Evolutionary conservation across 306 rosid genomes (phyloP), one percentile per base, ranked within the genome.

Genomic region (Vigna radiata): DNA sequence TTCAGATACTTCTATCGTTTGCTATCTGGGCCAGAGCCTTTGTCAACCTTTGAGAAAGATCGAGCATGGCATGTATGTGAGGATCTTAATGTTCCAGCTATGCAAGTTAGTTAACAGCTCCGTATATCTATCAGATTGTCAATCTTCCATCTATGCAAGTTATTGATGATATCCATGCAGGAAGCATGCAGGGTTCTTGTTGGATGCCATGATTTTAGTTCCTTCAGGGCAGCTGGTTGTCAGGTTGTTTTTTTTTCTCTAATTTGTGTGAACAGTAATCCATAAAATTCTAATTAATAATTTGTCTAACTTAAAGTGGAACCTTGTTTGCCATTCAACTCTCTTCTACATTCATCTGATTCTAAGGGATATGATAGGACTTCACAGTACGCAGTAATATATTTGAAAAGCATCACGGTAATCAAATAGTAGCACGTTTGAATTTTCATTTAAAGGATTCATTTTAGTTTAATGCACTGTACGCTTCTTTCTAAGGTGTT

Each of bases 211-310:
- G 98, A 95, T 86, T 95, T 92, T 85, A 95, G 98, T 81, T 92
- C 99, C 85, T 95, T 95, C 78, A 83, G 99, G 81, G 94, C 97
- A 58, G 82, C 97, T 56, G 98, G 96, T 83, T 91, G 99, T 85
- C 99, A 95, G 97, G 97, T 92, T 79, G 78, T 53, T 48, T 77
- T 70, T 70, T 81, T 53, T 55, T 83, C 73, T 67, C 78, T 43
- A 47, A 58, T 37, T 55, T 70, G 8, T 70, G 11, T 70, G 41
- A 29, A 58, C 60, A 52, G 36, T 58, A 73, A 39, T 70, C 64
- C 72, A 56, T 55, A 23, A 70, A 68, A 33, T 68, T 78, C 54
- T 29, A 41, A 73, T 21, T 29, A 43, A 15, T 48, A 27, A 68
- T 29, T 29, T 10, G 39, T 48, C 66, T 66, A 43, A 11, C 73